These are phyloP conservation scores for Neurospora sp. DNA, from an alignment of 2,329 filamentous ascomycete genomes.

Conservation along the genomic window DNA sequence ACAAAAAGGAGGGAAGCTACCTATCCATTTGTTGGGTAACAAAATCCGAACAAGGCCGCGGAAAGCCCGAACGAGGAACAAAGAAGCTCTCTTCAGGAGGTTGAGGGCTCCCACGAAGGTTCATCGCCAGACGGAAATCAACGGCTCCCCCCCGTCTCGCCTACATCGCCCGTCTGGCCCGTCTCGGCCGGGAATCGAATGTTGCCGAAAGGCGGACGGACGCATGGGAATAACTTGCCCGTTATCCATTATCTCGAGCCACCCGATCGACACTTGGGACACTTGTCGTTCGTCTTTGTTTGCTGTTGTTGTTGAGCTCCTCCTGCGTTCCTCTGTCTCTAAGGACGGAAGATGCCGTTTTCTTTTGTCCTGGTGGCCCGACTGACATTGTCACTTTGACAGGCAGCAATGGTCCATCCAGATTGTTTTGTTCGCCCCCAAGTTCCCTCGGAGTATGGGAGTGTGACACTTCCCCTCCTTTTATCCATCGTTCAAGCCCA, in stretches of 20 bases:
- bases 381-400: background rate
- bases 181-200: background rate
- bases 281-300: background rate
- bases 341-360: background rate
- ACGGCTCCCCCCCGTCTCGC: background rate
- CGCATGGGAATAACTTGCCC: background rate
- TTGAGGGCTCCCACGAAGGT: background rate
- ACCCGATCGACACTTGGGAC: background rate
- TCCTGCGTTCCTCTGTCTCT: background rate
- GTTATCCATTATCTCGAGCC: background rate
- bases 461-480: background rate
- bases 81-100: background rate
- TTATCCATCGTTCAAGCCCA: background rate
- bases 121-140: background rate
- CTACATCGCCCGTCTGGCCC: background rate
- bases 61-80: background rate
- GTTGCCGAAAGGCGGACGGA: background rate
- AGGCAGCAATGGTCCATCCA: background rate
- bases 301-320: background rate
- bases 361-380: background rate
- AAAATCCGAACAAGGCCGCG: background rate
- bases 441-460: background rate
- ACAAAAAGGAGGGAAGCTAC: background rate
- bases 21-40: background rate
- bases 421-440: background rate